Evolutionary conservation across 129 eudicot genomes (phyloP).

Genomic region (Scalesia atractyloides): DNA sequence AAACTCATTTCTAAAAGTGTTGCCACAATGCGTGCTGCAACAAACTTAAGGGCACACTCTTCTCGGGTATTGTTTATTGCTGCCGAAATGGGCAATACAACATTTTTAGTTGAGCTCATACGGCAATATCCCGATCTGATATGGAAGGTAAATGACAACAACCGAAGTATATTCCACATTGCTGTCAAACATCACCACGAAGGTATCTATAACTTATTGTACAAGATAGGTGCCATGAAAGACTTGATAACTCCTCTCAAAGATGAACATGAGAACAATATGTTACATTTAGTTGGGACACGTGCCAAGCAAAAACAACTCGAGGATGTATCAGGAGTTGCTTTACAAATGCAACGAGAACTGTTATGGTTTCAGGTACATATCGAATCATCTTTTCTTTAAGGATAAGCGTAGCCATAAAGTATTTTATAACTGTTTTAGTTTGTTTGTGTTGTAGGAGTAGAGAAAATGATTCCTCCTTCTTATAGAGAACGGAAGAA

Average conservation of each 20-base stretch:
- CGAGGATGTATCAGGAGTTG: background rate
- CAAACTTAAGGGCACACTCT: background rate
- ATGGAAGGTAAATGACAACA: background rate
- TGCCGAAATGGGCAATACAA: background rate
- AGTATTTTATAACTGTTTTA: background rate
- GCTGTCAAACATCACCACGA: background rate
- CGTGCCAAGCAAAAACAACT: constrained; percentile 2
- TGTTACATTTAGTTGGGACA: background rate
- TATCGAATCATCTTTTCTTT: background rate
- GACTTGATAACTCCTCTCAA: background rate
- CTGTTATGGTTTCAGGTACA: background rate
- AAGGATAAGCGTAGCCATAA: background rate
- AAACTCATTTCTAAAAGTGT: background rate
- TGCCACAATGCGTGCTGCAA: background rate
- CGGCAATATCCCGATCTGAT: background rate
- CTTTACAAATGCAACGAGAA: background rate
- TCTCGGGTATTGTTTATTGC: background rate
- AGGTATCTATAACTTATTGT: background rate
- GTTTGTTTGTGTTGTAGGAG: background rate
- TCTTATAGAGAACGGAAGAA: background rate
- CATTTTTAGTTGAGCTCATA: background rate
- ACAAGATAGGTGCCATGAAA: background rate
- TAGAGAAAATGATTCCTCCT: background rate
- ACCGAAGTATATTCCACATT: background rate
- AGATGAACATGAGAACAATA: background rate